Conservation (phyloP, 768 basidiomycete species). For the Fomitopsis pulvina region DNA sequence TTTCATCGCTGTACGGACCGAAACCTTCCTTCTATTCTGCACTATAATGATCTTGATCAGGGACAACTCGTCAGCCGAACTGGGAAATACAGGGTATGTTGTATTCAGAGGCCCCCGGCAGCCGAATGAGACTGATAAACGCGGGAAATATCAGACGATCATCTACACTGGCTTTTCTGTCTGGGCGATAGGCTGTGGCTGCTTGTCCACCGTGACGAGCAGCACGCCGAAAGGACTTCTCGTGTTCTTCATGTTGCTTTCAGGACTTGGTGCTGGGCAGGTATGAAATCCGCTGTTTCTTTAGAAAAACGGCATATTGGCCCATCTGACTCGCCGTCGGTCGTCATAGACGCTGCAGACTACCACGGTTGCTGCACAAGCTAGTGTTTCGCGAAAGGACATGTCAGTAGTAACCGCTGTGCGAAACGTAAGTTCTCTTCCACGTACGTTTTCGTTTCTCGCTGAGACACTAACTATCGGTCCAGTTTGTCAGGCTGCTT, state of each 20-base stretch:
- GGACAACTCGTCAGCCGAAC: conserved; percentile 59
- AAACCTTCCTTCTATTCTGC: not conserved
- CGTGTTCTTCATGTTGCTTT: conserved; percentile 34
- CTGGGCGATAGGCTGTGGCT: conserved; percentile 67
- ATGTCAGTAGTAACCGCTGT: conserved; percentile 74
- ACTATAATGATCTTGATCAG: conserved; percentile 27
- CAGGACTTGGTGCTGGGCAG: conserved; percentile 22
- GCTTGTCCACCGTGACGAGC: conserved; percentile 55
- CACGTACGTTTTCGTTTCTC: not conserved
- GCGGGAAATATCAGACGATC: conserved; percentile 32
- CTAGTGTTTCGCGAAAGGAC: conserved; percentile 60
- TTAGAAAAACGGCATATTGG: too few species aligned
- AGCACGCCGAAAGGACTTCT: conserved; percentile 42
- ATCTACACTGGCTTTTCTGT: conserved; percentile 58
- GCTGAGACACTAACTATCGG: not conserved
- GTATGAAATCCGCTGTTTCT: conserved; percentile 3
- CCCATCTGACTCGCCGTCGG: not conserved
- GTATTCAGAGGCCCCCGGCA: not conserved
- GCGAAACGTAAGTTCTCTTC: conserved; percentile 38
- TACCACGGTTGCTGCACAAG: conserved; percentile 67
- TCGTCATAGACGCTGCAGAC: conserved; percentile 52
- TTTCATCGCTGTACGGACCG: conserved; percentile 37
- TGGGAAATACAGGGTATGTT: conserved; percentile 50
- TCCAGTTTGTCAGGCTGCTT: conserved; percentile 58
- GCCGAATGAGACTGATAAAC: not conserved